Percentiles rank a stretch among this genome's conserved stretches.
phyloP scores from a whole-genome alignment of 352 stramenopile species.

The Globisporangium nodosum region DNA sequence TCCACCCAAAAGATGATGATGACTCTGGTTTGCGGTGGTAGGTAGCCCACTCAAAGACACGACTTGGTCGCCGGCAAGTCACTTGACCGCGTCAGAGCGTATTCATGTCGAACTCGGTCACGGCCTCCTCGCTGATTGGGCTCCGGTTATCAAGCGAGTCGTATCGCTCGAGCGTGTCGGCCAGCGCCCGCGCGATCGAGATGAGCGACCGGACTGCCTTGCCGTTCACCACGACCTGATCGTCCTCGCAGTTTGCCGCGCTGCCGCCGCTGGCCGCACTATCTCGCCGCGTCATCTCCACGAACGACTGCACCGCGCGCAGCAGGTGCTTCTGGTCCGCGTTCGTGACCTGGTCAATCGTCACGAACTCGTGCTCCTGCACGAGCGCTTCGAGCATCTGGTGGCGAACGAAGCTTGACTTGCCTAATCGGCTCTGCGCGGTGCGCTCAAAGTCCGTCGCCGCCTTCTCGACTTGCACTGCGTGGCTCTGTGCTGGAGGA shows the following conservation, averaged over 20 bases:
- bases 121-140: slow-evolving; percentile 14
- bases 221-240: slow-evolving; percentile 13
- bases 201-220: slow-evolving; percentile 33
- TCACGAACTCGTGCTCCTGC: slow-evolving; percentile 38
- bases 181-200: slow-evolving; percentile 37
- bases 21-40: too few species aligned
- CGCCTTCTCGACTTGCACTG: not conserved
- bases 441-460: slow-evolving; percentile 44
- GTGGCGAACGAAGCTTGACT: slow-evolving; percentile 40
- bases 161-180: slow-evolving; percentile 34
- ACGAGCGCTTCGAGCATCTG: slow-evolving; percentile 47
- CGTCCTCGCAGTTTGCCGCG: not conserved
- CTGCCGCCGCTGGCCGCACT: not conserved
- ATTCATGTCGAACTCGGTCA: slow-evolving; percentile 27
- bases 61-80: too few species aligned
- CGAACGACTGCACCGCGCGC: slow-evolving; percentile 28
- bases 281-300: slow-evolving; percentile 21
- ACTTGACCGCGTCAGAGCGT: slow-evolving; percentile 11
- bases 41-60: too few species aligned
- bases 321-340: slow-evolving; percentile 26
- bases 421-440: slow-evolving; percentile 36
- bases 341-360: slow-evolving; percentile 21
- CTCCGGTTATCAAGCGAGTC: slow-evolving; percentile 14
- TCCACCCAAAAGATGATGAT: too few species aligned
- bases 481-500: not conserved